Base-by-base conservation (phyloP, 169 alveolate species). In the Ichthyophthirius multifiliis region DNA sequence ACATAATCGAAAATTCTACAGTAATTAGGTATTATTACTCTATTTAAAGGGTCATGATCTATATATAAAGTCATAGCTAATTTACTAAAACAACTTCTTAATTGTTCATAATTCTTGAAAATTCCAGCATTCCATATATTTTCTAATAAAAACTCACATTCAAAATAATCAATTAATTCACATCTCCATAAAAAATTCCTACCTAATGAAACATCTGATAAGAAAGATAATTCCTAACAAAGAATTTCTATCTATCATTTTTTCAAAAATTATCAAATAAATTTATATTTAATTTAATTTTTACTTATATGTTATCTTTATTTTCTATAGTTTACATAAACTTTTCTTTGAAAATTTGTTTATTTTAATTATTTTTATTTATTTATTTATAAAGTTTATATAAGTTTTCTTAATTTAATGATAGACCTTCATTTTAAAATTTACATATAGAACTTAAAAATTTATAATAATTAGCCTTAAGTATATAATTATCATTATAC, bases 71-170 rank as follows among this genome's bases (percentile, higher is more conserved):
- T 67, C 84, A 78, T 78, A 6, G 84, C 84, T 30, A 78, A 63
- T 23, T 78, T 78, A 32, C 84, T 55, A 39, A 55, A 55, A 18
- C 71, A 55, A 23, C 71, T 55, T 12, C 71, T 55, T 18, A 55
- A 55, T 27, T 34, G n/a, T n/a, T n/a, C n/a, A n/a, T n/a, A n/a
- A n/a, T n/a, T n/a, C n/a, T n/a, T n/a, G n/a, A n/a, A n/a, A n/a
- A n/a, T n/a, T n/a, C n/a, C n/a, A n/a, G n/a, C 46, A n/a, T 76
- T 76, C 84, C 84, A 78, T n/a, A 78, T 78, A 32, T 78, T 78
- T 43, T 18, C n/a, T 37, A 78, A 64, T 41, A 78, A 31, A 39
- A 63, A 78, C 31, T 78, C 84, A 16, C 35, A 41, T 37, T 45
- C 44, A 65, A 78, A 78, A 65, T 78, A 65, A 4, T 27, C 18